phyloP scores from a whole-genome alignment of 192 early-diverging fungal species.

The Podila minutissima region DNA sequence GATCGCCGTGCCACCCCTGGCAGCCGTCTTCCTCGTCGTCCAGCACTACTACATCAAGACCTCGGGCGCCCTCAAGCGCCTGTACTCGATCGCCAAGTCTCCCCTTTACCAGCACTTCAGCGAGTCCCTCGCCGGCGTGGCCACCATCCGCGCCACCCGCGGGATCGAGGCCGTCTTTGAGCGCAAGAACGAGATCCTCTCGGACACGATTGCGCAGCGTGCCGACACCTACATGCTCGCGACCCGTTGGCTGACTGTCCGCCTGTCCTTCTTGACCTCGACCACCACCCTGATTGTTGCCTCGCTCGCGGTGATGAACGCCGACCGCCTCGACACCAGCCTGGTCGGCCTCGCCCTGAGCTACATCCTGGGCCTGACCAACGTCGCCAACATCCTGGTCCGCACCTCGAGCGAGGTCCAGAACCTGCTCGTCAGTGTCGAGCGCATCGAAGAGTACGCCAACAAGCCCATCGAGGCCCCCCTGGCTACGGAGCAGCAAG shows the following conservation, averaged over 20 bases:
- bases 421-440: conserved; percentile 82
- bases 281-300: conserved; percentile 69
- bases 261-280: conserved; percentile 73
- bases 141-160: conserved; percentile 73
- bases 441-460: conserved; percentile 83
- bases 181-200: conserved; percentile 12
- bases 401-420: conserved; percentile 76
- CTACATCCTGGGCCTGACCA: conserved; percentile 81
- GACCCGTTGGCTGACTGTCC: conserved; percentile 73
- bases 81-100: conserved; percentile 81
- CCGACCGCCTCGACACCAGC: conserved; percentile 70
- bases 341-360: conserved; percentile 83
- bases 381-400: conserved; percentile 75
- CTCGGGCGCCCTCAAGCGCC: conserved; percentile 82
- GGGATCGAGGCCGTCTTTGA: conserved; percentile 53
- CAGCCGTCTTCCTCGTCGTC: conserved; percentile 54
- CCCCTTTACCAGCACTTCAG: conserved; percentile 83
- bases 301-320: conserved; percentile 62
- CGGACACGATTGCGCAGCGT: conserved; percentile 11
- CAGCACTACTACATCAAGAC: conserved; percentile 73
- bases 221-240: conserved; percentile 48
- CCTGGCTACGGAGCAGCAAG: conserved; percentile 53
- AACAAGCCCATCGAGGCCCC: conserved; percentile 84
- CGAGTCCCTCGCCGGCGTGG: conserved; percentile 67
- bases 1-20: conserved; percentile 59